Evolutionary conservation across 192 early-diverging fungal species (phyloP), one percentile per base, ranked within the genome.

Genomic region (Coemansia sp.): DNA sequence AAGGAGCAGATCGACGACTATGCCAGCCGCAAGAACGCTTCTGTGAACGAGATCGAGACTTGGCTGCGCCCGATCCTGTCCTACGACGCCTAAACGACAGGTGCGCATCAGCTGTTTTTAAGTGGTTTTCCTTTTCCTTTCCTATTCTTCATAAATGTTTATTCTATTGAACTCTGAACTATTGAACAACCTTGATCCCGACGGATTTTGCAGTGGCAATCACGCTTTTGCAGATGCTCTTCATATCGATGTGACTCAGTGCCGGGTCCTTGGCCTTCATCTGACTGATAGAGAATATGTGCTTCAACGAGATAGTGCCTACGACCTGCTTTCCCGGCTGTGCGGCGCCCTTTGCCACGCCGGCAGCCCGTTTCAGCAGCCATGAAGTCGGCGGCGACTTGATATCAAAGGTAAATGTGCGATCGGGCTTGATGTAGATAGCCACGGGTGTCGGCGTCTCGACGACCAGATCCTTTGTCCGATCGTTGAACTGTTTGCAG

Each of bases 401-500:
- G 36, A 89, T 89, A 16, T 86, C 84, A 77, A 97, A 99, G 11
- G 92, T 92, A 78, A 96, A 97, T 2, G 93, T 91, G 33, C 92
- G 86, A 82, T 99, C 95, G 58, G 95, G 89, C 54, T 93, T 92
- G 71, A 97, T 89, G 48, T 82, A 89, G 69, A 99, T 93, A 25
- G 86, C 76, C 7, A 90, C 90, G 1, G 93, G 91, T 48, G 94
- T 88, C 36, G 95, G 96, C 22, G 93, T 93, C 18, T 89, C 90
- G 31, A 85, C 72, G 22, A 86, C 76, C 75, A 89, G 82, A 61
- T 94, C 83, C 77, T 96, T 96, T 63, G 96, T 96, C 33, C 89
- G 86, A 81, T 97, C 96, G 85, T 94, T 99, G 84, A 99, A 99
- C 71, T 90, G 90, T 84, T 96, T 96, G 84, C 94, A 96, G 76